Base-by-base conservation (phyloP, 495 filamentous ascomycete species). In the Glonium stellatum region DNA sequence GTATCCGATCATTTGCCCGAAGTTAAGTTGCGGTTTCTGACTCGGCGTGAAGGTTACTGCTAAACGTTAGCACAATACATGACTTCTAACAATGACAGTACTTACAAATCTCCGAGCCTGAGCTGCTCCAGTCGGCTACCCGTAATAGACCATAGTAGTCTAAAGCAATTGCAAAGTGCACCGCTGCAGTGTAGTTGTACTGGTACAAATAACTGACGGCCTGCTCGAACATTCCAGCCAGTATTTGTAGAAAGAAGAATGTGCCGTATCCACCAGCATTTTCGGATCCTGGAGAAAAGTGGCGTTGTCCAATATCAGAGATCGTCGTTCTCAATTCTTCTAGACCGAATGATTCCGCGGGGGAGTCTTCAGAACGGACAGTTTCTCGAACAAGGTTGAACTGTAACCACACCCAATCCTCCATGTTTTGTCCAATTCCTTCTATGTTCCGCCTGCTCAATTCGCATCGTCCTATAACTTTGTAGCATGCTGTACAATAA, bases 381-480 rank as follows among this genome's bases (percentile, higher is more conserved):
- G 87, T 84, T 69, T 99, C 93, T 55, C 95, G 79, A 15, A 92
- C 90, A 46, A 99, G 84, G 65, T 83, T 87, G 72, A 97, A 90
- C 70, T 97, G 93, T 58, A 99, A 74, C 93, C 93, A 99, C 72
- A 95, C 85, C 90, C 90, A 97, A 70, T 97, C 95, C 65, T 96
- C 89, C 49, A 95, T 84, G 23, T 83, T 86, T 57, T 87, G 87
- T 56, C 82, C 85, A 18, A 97, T 79, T 50, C 82, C 81, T n/a
- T 95, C 88, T 11, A 97, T 78, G 57, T 80, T 88, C 62, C 91
- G 82, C 53, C 86, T 86, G 60, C 74, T 79, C 19, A 99, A 80
- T 65, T 97, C 93, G 74, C 92, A 96, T 35, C 93, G 90, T 49
- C 93, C 93, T 66, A 97, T 86, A 57, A 99, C 84, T 74, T 97